Percentiles rank a stretch among this genome's conserved stretches.
These are phyloP conservation scores for Cornus suecica DNA, from an alignment of 148 eudicot species.

Conservation along the genomic window DNA sequence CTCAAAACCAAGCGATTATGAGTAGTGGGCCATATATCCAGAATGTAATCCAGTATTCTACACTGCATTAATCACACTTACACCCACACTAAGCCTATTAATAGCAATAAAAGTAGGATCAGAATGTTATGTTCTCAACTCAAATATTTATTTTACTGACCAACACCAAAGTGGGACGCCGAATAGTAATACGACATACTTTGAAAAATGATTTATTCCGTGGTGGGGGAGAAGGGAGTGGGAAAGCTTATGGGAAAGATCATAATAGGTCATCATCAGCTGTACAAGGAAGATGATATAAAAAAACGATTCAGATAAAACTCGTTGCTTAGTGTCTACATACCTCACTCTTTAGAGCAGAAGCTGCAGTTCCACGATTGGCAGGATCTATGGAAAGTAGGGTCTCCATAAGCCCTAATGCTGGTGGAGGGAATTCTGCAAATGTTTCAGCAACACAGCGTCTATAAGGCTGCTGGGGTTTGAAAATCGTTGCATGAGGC, in stretches of 20 bases:
- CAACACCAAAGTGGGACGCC: background rate
- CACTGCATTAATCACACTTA: background rate
- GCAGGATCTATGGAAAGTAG: slow-evolving; percentile 90
- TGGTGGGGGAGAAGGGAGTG: background rate
- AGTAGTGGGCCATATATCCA: background rate
- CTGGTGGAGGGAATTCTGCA: slow-evolving; percentile 76
- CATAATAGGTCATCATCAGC: background rate
- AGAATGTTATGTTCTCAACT: background rate
- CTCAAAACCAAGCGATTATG: background rate
- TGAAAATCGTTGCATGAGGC: slow-evolving; percentile 89
- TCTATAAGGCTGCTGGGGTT: slow-evolving; percentile 85
- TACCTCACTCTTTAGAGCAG: slow-evolving; percentile 84
- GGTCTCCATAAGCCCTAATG: slow-evolving; percentile 70
- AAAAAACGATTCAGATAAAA: slow-evolving; percentile 2
- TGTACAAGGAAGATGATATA: slow-evolving; percentile 1
- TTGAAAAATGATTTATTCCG: too few relatives aligned
- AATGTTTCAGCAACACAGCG: slow-evolving; percentile 80
- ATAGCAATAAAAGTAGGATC: background rate
- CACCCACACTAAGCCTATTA: background rate
- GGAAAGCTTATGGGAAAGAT: background rate
- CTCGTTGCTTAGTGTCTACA: slow-evolving; percentile 5
- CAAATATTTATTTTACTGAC: background rate
- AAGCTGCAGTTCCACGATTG: slow-evolving; percentile 84
- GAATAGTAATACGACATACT: background rate
- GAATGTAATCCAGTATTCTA: background rate